These are phyloP conservation scores for Daldinia concentrica DNA, from an alignment of 495 filamentous ascomycete genomes.

Conservation along the genomic window DNA sequence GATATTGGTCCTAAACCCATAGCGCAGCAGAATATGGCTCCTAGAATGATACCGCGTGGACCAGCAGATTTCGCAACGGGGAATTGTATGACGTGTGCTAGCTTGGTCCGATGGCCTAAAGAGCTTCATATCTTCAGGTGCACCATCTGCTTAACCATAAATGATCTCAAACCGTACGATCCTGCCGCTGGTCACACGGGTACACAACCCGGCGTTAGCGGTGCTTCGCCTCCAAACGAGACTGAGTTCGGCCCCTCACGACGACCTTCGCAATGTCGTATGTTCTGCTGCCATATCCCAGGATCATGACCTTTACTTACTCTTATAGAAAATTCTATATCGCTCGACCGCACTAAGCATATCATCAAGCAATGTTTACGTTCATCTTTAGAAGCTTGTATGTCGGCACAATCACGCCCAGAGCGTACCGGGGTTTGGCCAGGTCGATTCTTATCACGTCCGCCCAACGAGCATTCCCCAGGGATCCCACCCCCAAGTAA, in stretches of 20 bases:
- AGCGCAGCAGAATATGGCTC: constrained; percentile 40
- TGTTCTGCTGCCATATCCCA: constrained; percentile 16
- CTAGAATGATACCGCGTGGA: constrained; percentile 40
- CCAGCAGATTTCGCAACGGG: constrained; percentile 67
- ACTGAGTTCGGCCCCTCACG: constrained; percentile 17
- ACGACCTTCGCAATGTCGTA: constrained; percentile 29
- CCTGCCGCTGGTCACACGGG: constrained; percentile 22
- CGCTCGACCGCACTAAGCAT: constrained; percentile 40
- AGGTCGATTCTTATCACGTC: constrained; percentile 24
- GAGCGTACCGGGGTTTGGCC: constrained; percentile 7
- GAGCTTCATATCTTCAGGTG: constrained; percentile 81
- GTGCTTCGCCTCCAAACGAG: constrained; percentile 25
- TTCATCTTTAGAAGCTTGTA: constrained; percentile 41
- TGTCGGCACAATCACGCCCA: constrained; percentile 9
- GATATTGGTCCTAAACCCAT: constrained; percentile 41
- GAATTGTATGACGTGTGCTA: constrained; percentile 84
- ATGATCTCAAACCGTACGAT: constrained; percentile 71
- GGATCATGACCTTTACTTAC: constrained; percentile 20
- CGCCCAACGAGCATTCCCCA: constrained; percentile 31
- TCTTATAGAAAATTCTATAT: constrained; percentile 40
- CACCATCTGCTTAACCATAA: constrained; percentile 85
- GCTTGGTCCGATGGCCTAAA: constrained; percentile 83
- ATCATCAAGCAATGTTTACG: constrained; percentile 41
- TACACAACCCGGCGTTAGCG: constrained; percentile 21
- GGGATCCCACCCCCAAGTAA: constrained; percentile 26